phyloP scores from a whole-genome alignment of 129 eudicot species.

The Centaurea solstitialis region DNA sequence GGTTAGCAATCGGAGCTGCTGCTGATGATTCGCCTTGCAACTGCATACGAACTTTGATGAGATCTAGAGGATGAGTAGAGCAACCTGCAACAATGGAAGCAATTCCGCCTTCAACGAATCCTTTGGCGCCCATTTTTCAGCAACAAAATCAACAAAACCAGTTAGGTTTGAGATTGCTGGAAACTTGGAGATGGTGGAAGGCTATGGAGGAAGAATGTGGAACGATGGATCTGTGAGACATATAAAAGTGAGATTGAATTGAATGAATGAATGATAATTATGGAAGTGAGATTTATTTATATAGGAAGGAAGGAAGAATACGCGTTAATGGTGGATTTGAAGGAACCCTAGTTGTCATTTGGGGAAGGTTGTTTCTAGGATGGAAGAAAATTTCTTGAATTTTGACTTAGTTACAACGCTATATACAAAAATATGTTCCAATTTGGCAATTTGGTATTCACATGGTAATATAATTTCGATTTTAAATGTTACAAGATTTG shows the following conservation, averaged over 20 bases:
- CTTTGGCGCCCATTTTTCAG: conserved; percentile 57
- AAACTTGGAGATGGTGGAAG: conserved; percentile 41
- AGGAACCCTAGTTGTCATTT: conserved; percentile 7
- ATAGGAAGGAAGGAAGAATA: conserved; percentile 12
- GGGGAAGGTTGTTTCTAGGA: conserved; percentile 29
- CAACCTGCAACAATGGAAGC: conserved; percentile 87
- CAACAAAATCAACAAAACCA: conserved; percentile 22
- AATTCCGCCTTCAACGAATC: conserved; percentile 74
- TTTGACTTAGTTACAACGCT: conserved; percentile 27
- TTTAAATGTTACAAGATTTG: too few relatives aligned
- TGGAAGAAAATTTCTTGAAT: not conserved
- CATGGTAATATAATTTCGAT: not conserved
- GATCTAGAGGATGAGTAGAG: conserved; percentile 75
- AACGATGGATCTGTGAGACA: conserved; percentile 50
- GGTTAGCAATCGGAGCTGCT: conserved; percentile 4
- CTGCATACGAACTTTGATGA: conserved; percentile 83
- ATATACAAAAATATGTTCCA: conserved; percentile 6
- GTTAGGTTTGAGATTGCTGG: conserved; percentile 32
- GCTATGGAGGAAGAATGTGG: conserved; percentile 50
- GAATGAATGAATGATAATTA: not conserved
- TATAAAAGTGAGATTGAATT: conserved; percentile 2
- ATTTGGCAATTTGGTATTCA: not conserved
- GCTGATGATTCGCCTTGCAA: conserved; percentile 75
- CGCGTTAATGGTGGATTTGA: conserved; percentile 20
- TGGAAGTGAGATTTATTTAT: conserved; percentile 13